Evolutionary conservation across 768 basidiomycete species (phyloP), one percentile per base, ranked within the genome.

Genomic region (Tylopilus cervinicoccineus): DNA sequence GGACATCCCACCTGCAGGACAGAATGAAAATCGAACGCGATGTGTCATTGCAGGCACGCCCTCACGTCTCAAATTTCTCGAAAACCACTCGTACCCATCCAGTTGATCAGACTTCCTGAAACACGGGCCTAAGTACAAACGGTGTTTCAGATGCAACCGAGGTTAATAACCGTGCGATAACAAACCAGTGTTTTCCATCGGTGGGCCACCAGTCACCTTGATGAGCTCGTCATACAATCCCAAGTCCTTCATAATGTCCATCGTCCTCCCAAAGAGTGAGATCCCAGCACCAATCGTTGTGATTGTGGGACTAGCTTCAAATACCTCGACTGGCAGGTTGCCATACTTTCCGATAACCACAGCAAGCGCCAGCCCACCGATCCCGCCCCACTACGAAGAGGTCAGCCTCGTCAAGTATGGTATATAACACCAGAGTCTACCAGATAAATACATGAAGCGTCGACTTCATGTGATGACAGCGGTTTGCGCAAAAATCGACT

Each of bases 251-350:
- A 76, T 49, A 5, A 73, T 63, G 13, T 66, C 67, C 71, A 70
- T 72, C 68, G 55, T 61, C 69, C 80, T 74, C 24, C 72, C 70
- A 52, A 72, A 81, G 9, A 83, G 51, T 4, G 59, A 63, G 37
- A 78, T 68, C 0, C 76, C 76, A 17, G 75, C 75, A 9, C 76
- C 76, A 38, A 73, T 59, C 38, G 73, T 71, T 2, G 66, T 64
- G 24, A 78, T 63, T 17, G 56, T 55, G 0, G 69, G 52, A 2
- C 73, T 60, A 7, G 72, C 64, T 47, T 78, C 76, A 50, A 73
- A 78, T 8, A 77, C 52, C 16, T 70, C 66, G 6, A 76, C 60
- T 2, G 68, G 60, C 6, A 67, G 53, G 1, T 52, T 56, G 43
- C 46, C 47, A 33, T 58, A 48, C 42, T 61, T 61, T 1, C 52